Evolutionary conservation across 2,329 filamentous ascomycete species (phyloP).

Genomic region (Botrytis fabae): DNA sequence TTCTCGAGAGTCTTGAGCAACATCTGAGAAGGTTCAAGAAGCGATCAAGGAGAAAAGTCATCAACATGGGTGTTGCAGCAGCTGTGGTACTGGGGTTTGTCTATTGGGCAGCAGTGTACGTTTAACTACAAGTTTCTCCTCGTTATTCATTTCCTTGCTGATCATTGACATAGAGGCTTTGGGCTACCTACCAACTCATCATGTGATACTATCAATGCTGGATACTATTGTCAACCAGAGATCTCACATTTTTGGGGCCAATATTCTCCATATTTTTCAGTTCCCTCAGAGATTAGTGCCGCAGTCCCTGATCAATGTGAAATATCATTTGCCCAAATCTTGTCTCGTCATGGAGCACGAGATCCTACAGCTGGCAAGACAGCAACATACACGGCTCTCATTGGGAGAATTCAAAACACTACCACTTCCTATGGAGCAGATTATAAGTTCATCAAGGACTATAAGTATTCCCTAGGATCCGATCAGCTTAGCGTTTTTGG

Average conservation of each 20-base stretch:
- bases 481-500: constrained; percentile 71
- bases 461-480: constrained; percentile 68
- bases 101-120: constrained; percentile 34
- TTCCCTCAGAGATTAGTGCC: constrained; percentile 65
- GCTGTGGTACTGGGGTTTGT: constrained; percentile 31
- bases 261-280: constrained; percentile 81
- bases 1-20: constrained; percentile 26
- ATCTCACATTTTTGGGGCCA: constrained; percentile 67
- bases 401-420: constrained; percentile 63
- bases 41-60: constrained; percentile 27
- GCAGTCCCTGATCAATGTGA: constrained; percentile 65
- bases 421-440: constrained; percentile 58
- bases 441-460: constrained; percentile 70
- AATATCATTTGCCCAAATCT: constrained; percentile 75
- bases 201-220: constrained; percentile 38
- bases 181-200: constrained; percentile 25
- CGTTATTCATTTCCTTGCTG: constrained; percentile 6
- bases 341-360: constrained; percentile 83
- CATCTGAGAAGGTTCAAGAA: constrained; percentile 30
- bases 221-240: constrained; percentile 39
- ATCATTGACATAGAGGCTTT: constrained; percentile 27
- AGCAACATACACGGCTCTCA: constrained; percentile 59
- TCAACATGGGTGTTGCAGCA: constrained; percentile 27
- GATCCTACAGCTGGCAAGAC: constrained; percentile 74
- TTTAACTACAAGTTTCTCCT: background rate